Conservation (phyloP, 495 filamentous ascomycete species). For the Xylaria scruposa region DNA sequence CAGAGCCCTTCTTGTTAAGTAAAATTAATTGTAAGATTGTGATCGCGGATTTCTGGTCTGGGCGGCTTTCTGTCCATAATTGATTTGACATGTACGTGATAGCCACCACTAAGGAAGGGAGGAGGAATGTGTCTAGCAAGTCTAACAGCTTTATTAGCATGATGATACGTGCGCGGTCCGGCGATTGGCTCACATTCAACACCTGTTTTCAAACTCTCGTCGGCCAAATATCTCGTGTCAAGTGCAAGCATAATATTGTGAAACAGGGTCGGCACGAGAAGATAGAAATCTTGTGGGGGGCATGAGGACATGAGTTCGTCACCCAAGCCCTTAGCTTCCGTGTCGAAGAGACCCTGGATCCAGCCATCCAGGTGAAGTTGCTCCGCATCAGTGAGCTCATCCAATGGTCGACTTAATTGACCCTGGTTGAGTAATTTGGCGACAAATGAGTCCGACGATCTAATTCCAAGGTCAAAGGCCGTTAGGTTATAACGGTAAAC, state of each 20-base stretch:
- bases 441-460: conserved; percentile 71
- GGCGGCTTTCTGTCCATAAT: conserved; percentile 67
- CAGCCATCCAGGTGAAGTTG: conserved; percentile 79
- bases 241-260: conserved; percentile 82
- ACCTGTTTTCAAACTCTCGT: conserved; percentile 84
- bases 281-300: conserved; percentile 91
- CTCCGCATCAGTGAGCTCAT: conserved; percentile 73
- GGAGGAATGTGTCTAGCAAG: conserved; percentile 85
- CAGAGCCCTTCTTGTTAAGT: conserved; percentile 75
- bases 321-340: conserved; percentile 70
- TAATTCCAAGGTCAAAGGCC: conserved; percentile 68
- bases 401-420: conserved; percentile 64
- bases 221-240: conserved; percentile 69
- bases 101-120: conserved; percentile 84
- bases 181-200: conserved; percentile 73
- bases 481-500: conserved; percentile 82
- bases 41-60: conserved; percentile 64
- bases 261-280: conserved; percentile 88
- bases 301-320: conserved; percentile 93
- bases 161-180: neutral
- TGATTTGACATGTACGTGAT: conserved; percentile 81
- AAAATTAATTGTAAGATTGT: conserved; percentile 80
- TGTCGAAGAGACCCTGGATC: conserved; percentile 87
- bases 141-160: conserved; percentile 54
- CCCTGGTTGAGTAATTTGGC: conserved; percentile 75